Evolutionary conservation across 306 rosid species (phyloP), one percentile per base, ranked within the genome.

Genomic region (Trifolium repens): DNA sequence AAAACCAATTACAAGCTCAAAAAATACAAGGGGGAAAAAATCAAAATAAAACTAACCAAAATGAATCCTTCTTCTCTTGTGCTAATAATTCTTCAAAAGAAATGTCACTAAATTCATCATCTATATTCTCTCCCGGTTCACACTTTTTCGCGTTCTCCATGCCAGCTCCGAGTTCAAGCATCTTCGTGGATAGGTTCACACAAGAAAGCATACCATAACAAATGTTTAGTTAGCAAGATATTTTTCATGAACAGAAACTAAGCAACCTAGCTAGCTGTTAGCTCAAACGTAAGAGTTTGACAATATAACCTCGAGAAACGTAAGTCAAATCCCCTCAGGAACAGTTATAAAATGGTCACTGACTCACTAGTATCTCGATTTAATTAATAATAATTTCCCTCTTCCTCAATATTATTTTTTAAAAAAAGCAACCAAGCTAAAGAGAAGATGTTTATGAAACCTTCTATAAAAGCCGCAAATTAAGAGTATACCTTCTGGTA

Each of bases 1-100:
- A 46, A 46, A 46, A 46, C 52, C 52, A 46, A 46, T 46, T 13
- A 46, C 52, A 43, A 43, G 49, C 49, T 43, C 11, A 43, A 10
- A 43, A 43, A 43, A 43, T 10, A 11, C 47, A 12, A 12, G 5
- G 15, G 52, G 52, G 0, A 10, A 39, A 39, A 39, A 39, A 7
- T 39, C 42, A 10, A 39, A 39, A 46, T 46, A 46, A 46, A 46
- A 46, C 52, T 46, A 46, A 46, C 52, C 52, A 46, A 46, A 46
- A 17, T 10, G 98, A 87, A 78, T 93, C 98, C 87, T 93, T 91
- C 85, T 93, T 93, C 73, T 93, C 98, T 75, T 86, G 90, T 9
- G 92, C 98, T 68, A 91, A 83, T 67, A 93, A 79, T 68, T 93
- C 98, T 80, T 93, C 98, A 76, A 93, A 91, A 9, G 97, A 85